Conservation (phyloP, 257 asterid species). For the Orobanche coerulescens region DNA sequence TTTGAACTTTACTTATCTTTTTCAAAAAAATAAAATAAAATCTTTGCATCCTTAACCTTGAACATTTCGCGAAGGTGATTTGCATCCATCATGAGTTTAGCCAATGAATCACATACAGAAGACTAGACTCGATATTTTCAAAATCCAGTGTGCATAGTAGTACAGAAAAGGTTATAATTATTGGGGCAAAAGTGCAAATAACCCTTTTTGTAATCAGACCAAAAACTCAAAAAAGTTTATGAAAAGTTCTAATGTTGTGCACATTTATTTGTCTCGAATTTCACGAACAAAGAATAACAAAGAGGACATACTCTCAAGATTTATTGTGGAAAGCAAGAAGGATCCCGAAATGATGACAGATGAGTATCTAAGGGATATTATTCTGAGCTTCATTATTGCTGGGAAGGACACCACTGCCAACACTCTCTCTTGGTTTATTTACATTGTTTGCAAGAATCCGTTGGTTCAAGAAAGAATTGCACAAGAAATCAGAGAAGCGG, state of each 20-base stretch:
- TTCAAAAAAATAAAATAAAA: too few relatives aligned
- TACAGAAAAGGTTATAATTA: too few relatives aligned
- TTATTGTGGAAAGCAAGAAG: conserved; percentile 53
- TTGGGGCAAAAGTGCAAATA: too few relatives aligned
- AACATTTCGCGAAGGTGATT: too few relatives aligned
- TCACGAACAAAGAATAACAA: conserved; percentile 41
- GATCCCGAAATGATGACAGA: conserved; percentile 50
- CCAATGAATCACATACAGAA: too few relatives aligned
- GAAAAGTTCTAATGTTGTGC: background rate
- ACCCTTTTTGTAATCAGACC: too few relatives aligned
- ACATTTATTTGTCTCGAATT: background rate
- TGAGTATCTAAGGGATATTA: conserved; percentile 55
- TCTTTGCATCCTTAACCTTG: too few relatives aligned
- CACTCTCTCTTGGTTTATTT: conserved; percentile 75
- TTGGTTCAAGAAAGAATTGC: conserved; percentile 45
- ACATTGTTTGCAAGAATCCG: conserved; percentile 52
- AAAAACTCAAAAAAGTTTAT: too few relatives aligned
- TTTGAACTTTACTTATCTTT: too few relatives aligned
- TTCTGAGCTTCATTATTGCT: conserved; percentile 60
- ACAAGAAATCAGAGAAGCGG: conserved; percentile 30
- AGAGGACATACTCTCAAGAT: conserved; percentile 70
- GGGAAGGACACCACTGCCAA: conserved; percentile 71
- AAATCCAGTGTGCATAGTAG: too few relatives aligned
- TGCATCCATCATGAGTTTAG: too few relatives aligned
- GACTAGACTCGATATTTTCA: too few relatives aligned